Evolutionary conservation across 176 grass and related monocot genomes (phyloP), one percentile per base, ranked within the genome.

Genomic region (Tillandsia fasciculata): DNA sequence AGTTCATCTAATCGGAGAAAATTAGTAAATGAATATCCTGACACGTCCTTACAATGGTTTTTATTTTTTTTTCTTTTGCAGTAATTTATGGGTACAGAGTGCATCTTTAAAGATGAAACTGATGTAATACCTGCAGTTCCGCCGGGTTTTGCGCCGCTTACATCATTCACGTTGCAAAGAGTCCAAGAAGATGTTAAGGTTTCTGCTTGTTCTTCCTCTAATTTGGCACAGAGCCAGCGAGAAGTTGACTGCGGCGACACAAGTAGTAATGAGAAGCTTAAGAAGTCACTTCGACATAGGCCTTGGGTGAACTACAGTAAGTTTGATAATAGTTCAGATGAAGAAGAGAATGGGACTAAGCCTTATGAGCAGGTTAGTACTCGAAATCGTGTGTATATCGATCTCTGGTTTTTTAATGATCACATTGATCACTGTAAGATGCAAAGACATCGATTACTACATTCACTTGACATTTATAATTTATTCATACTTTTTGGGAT

Each of bases 291-390:
- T 49, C 84, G 84, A 28, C 82, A 90, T 59, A 85, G 82, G 71
- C 86, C 84, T 23, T 81, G 80, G 74, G 73, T 92, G 49, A 86
- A 90, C 71, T 97, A 92, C 72, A 85, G 84, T 15, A 74, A 81
- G 27, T 92, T 90, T 53, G 84, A 87, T 70, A 14, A 24, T 24
- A 53, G 71, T 3, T 71, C 77, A 24, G 82, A 85, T 5, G 84
- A 84, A 68, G 83, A 96, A 27, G 56, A 61, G 56, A 18, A 15
- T 9, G 56, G 10, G 17, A 18, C n/a, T 20, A 20, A 61, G 13
- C 22, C 3, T 15, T 61, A 9, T 61, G 56, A 23, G 56, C 56
- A 22, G 56, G 56, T 61, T 20, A 23, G 56, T 61, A 23, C 56
- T 18, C 17, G 13, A 61, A 23, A 20, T 61, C n/a, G 22, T 61